Evolutionary conservation across 2,329 filamentous ascomycete genomes (phyloP).

Genomic region (Paraconiothyrium brasiliense): DNA sequence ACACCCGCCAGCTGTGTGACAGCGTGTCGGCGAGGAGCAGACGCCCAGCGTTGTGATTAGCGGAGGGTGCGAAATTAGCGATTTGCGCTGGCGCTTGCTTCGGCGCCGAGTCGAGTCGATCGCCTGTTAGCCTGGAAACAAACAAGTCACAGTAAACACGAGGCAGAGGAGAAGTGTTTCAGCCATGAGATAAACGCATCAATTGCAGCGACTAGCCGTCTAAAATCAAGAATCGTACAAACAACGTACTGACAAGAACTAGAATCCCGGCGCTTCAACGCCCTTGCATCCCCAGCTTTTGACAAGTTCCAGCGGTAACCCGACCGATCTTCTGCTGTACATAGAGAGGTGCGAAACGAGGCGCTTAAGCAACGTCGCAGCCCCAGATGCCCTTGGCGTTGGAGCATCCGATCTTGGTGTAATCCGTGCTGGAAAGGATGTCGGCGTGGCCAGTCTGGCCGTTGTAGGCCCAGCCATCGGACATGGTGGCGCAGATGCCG

Average conservation of each 20-base stretch:
- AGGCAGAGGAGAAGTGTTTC: background rate
- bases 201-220: conserved; percentile 18
- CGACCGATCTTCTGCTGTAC: conserved; percentile 17
- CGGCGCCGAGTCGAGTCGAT: background rate
- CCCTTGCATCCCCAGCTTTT: conserved; percentile 17
- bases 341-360: conserved; percentile 17
- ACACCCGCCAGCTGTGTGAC: background rate
- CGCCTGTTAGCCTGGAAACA: background rate
- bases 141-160: background rate
- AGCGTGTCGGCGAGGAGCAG: background rate
- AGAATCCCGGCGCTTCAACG: conserved; percentile 17
- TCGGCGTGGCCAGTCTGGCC: conserved; percentile 46
- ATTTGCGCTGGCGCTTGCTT: background rate
- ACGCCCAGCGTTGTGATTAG: conserved; percentile 5
- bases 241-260: conserved; percentile 30
- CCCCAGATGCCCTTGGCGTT: conserved; percentile 37
- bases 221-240: conserved; percentile 34
- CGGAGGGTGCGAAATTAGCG: conserved; percentile 9
- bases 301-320: conserved; percentile 19
- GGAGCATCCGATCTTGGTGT: conserved; percentile 44
- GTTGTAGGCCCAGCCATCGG: conserved; percentile 40
- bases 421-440: conserved; percentile 36
- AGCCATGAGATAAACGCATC: conserved; percentile 18
- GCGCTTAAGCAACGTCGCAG: conserved; percentile 42
- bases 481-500: conserved; percentile 33